A percentile compares a stretch with the other conserved stretches of the same genome.
phyloP scores from a whole-genome alignment of 1,284 basidiomycete species.

The Ganoderma sp. region DNA sequence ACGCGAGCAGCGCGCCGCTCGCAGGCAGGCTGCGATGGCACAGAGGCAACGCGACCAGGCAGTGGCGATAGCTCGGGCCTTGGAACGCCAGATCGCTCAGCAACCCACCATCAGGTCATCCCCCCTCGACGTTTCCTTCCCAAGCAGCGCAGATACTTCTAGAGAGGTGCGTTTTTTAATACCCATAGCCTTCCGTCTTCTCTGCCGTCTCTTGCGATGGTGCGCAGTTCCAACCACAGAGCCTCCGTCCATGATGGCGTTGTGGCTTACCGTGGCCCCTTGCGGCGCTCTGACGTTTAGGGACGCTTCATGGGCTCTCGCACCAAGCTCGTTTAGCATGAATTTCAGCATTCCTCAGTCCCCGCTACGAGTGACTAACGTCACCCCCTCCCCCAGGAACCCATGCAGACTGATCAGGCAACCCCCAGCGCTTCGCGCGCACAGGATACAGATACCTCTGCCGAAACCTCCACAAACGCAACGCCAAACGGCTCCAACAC shows the following conservation, averaged over 20 bases:
- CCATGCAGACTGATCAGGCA: slow-evolving; percentile 39
- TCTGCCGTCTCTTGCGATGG: neutral
- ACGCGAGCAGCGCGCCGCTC: slow-evolving; percentile 69
- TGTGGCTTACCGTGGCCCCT: neutral
- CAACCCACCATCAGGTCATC: slow-evolving; percentile 24
- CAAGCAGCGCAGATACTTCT: slow-evolving; percentile 17
- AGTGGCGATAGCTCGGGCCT: slow-evolving; percentile 58
- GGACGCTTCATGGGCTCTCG: neutral
- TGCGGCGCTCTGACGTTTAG: neutral
- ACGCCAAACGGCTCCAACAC: slow-evolving; percentile 65
- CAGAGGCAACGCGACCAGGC: slow-evolving; percentile 65
- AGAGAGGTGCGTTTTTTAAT: slow-evolving; percentile 32
- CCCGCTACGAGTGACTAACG: neutral
- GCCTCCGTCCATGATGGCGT: neutral
- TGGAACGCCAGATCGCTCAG: slow-evolving; percentile 56
- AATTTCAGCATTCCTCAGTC: neutral
- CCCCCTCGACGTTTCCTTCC: slow-evolving; percentile 17
- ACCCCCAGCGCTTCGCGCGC: slow-evolving; percentile 41
- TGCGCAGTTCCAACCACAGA: neutral
- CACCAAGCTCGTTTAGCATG: neutral
- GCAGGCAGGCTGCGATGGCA: slow-evolving; percentile 59
- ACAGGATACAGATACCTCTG: slow-evolving; percentile 60
- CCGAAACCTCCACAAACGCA: slow-evolving; percentile 61
- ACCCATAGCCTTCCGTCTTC: neutral
- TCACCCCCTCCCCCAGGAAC: slow-evolving; percentile 33